Percentiles rank a stretch among this genome's conserved stretches.
Evolutionary conservation across 176 grass and related monocot species (phyloP).

Genomic region (Secale cereale): DNA sequence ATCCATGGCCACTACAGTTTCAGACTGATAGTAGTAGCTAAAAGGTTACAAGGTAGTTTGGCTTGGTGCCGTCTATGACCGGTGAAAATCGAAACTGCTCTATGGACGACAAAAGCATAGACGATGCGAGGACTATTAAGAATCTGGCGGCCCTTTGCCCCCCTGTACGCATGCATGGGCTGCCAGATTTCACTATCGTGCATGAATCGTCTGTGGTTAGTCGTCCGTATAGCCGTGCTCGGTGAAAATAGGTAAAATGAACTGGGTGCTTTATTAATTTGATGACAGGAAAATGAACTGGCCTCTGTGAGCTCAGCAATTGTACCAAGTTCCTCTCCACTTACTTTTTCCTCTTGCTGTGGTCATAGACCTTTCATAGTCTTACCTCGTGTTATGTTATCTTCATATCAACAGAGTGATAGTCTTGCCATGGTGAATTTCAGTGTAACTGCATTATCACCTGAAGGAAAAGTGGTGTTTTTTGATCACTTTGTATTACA

Average conservation of each 20-base stretch:
- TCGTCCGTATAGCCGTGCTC: too few relatives aligned
- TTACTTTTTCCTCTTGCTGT: not conserved
- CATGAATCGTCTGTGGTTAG: too few relatives aligned
- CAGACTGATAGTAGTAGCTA: not conserved
- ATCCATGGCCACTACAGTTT: not conserved
- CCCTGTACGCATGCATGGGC: too few relatives aligned
- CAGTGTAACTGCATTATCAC: not conserved
- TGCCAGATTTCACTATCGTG: too few relatives aligned
- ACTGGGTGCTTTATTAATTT: not conserved
- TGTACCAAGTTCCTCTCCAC: not conserved
- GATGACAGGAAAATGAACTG: not conserved
- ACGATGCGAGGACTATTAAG: too few relatives aligned
- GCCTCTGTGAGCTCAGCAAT: not conserved
- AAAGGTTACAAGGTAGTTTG: not conserved
- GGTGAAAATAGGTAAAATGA: not conserved
- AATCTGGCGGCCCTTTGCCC: too few relatives aligned
- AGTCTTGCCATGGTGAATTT: constrained; percentile 5
- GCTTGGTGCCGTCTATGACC: not conserved
- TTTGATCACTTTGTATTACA: constrained; percentile 12
- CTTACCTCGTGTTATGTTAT: not conserved
- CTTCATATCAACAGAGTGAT: not conserved
- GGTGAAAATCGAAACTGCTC: too few relatives aligned
- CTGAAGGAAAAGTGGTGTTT: not conserved
- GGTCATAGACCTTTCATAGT: not conserved
- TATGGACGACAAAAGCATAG: too few relatives aligned